Conservation (phyloP, 176 grass and related monocot genomes). For the Calamus simplicifolius region DNA sequence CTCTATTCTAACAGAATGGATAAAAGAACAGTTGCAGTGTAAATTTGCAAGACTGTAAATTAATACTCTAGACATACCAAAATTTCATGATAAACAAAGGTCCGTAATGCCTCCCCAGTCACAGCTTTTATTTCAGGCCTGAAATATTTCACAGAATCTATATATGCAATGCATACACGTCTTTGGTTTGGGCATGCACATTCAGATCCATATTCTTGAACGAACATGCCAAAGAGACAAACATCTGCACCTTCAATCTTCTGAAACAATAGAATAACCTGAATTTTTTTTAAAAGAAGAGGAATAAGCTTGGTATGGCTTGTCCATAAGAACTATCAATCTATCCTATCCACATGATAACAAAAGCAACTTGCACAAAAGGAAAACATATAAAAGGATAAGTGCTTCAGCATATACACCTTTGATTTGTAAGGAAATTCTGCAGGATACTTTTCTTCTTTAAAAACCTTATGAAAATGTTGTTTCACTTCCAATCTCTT, state of each 20-base stretch:
- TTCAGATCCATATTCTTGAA: constrained; percentile 85
- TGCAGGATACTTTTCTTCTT: constrained; percentile 65
- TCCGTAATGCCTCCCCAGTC: constrained; percentile 81
- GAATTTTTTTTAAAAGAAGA: constrained; percentile 17
- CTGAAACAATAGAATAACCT: constrained; percentile 95
- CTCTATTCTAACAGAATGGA: background rate
- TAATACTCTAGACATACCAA: constrained; percentile 45
- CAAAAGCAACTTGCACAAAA: background rate
- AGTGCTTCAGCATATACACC: constrained; percentile 17
- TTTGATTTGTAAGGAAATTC: constrained; percentile 95
- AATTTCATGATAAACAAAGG: constrained; percentile 92
- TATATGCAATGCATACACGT: constrained; percentile 83
- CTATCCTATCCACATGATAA: background rate
- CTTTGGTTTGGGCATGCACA: constrained; percentile 73
- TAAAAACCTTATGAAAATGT: constrained; percentile 59
- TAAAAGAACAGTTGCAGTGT: background rate
- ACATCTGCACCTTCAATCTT: constrained; percentile 86
- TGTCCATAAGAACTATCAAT: background rate
- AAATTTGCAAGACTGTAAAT: too few relatives aligned
- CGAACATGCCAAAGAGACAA: constrained; percentile 95
- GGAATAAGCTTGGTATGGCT: too few relatives aligned
- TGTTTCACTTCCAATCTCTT: constrained; percentile 59
- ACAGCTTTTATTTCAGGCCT: constrained; percentile 76
- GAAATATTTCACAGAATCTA: constrained; percentile 96
- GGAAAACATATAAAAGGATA: constrained; percentile 19